Conservation (phyloP, 768 basidiomycete genomes). For the Leccinum boreale region DNA sequence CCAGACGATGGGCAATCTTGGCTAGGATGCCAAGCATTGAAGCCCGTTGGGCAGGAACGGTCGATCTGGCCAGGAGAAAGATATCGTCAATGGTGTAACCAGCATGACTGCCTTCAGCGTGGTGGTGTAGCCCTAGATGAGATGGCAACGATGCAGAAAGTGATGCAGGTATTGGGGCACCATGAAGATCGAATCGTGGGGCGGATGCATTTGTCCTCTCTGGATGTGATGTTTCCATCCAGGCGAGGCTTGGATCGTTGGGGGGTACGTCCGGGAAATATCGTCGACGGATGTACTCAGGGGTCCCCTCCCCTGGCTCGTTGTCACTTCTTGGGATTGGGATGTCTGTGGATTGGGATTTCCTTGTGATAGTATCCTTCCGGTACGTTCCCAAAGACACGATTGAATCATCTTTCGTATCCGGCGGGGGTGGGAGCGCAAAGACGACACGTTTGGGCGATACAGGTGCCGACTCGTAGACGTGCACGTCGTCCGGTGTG, state of each 20-base stretch:
- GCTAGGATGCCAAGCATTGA: slow-evolving; percentile 75
- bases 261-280: slow-evolving; percentile 75
- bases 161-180: slow-evolving; percentile 57
- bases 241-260: slow-evolving; percentile 73
- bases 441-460: slow-evolving; percentile 61
- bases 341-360: neutral
- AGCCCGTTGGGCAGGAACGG: slow-evolving; percentile 78
- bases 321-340: neutral
- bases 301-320: slow-evolving; percentile 64
- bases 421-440: slow-evolving; percentile 48
- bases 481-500: slow-evolving; percentile 69
- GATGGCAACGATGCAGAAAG: slow-evolving; percentile 64
- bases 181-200: slow-evolving; percentile 75
- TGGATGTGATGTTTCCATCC: slow-evolving; percentile 51
- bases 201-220: slow-evolving; percentile 22
- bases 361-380: slow-evolving; percentile 2
- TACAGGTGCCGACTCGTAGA: slow-evolving; percentile 78
- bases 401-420: slow-evolving; percentile 25
- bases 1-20: slow-evolving; percentile 45
- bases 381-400: slow-evolving; percentile 41
- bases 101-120: slow-evolving; percentile 70
- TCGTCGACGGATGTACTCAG: slow-evolving; percentile 78
- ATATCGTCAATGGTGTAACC: slow-evolving; percentile 90
- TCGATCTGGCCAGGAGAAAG: slow-evolving; percentile 74
- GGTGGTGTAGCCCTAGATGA: slow-evolving; percentile 88